Conservation (phyloP, 257 asterid species). For the Nicotiana obtusifolia region DNA sequence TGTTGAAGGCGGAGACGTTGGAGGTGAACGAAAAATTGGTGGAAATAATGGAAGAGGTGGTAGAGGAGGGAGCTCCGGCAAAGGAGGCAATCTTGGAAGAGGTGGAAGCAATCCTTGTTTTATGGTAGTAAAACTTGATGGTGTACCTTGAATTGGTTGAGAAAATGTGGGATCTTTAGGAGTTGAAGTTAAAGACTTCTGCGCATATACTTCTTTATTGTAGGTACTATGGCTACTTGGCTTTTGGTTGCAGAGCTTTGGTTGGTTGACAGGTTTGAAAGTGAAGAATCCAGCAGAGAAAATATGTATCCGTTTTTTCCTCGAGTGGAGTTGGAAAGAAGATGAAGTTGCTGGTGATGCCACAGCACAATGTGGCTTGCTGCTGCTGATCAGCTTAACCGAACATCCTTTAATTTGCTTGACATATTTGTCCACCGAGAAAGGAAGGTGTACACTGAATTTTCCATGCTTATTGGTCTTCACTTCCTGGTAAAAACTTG, state of each 20-base stretch:
- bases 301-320: constrained; percentile 45
- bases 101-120: constrained; percentile 30
- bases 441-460: constrained; percentile 58
- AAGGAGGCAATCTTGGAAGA: constrained; percentile 33
- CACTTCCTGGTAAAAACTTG: constrained; percentile 37
- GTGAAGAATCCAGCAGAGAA: constrained; percentile 81
- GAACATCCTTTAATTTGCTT: constrained; percentile 56
- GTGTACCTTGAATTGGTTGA: not conserved
- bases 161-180: constrained; percentile 23
- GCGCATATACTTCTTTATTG: not conserved
- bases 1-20: not conserved
- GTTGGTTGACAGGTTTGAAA: constrained; percentile 64
- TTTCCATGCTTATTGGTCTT: constrained; percentile 63
- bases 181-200: constrained; percentile 21
- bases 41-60: constrained; percentile 38
- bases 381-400: constrained; percentile 61
- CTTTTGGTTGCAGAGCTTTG: constrained; percentile 49
- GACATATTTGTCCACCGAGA: constrained; percentile 52
- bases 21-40: not conserved
- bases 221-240: constrained; percentile 17
- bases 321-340: constrained; percentile 36
- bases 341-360: constrained; percentile 62
- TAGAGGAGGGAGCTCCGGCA: constrained; percentile 51
- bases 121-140: constrained; percentile 14
- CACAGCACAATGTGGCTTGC: constrained; percentile 52